Percentiles rank a stretch among this genome's conserved stretches.
Evolutionary conservation across 2,329 filamentous ascomycete genomes (phyloP).

Genomic region (Clonostachys chloroleuca): DNA sequence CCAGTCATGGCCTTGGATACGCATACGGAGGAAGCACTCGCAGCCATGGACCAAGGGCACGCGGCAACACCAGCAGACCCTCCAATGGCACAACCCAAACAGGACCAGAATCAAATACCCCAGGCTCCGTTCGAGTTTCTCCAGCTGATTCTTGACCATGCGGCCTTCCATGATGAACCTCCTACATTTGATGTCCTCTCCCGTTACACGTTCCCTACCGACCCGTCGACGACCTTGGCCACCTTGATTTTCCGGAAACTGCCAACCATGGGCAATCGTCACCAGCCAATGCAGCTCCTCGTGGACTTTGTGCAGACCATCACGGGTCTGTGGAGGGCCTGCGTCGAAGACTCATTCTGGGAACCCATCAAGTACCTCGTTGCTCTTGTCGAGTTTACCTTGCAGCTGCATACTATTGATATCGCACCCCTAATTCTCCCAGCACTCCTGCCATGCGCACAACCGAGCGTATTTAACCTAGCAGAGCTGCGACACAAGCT

Average conservation of each 20-base stretch:
- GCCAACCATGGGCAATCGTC: constrained; percentile 47
- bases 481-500: constrained; percentile 51
- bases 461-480: constrained; percentile 56
- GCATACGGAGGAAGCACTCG: constrained; percentile 31
- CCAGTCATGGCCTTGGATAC: constrained; percentile 58
- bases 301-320: constrained; percentile 61
- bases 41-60: constrained; percentile 19
- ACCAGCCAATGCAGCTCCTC: constrained; percentile 49
- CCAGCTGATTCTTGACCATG: constrained; percentile 61
- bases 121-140: constrained; percentile 39
- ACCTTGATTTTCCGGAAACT: constrained; percentile 65
- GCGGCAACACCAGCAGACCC: constrained; percentile 4
- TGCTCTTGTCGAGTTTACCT: constrained; percentile 57
- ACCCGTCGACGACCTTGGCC: constrained; percentile 57
- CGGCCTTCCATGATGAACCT: constrained; percentile 45
- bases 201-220: constrained; percentile 60
- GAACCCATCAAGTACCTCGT: constrained; percentile 62
- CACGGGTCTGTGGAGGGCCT: constrained; percentile 64
- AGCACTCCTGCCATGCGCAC: constrained; percentile 48
- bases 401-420: constrained; percentile 55
- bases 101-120: not conserved
- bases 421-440: constrained; percentile 57
- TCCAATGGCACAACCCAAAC: not conserved
- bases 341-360: constrained; percentile 59
- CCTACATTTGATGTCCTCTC: constrained; percentile 66